These are phyloP conservation scores for Solanum chilense DNA, from an alignment of 257 asterid genomes.

Conservation along the genomic window DNA sequence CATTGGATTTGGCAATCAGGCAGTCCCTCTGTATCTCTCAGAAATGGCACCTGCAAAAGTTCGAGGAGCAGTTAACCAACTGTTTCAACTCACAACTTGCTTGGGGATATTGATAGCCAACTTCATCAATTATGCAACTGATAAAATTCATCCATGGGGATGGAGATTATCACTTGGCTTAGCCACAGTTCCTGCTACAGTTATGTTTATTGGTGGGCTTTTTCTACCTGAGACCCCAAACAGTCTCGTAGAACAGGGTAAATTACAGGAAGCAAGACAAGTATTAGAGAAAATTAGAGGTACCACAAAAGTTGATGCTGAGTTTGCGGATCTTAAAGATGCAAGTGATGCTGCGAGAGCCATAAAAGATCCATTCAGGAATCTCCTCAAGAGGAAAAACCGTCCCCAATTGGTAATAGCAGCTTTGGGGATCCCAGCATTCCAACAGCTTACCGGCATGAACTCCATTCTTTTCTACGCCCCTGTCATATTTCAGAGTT, in stretches of 20 bases:
- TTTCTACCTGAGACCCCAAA: conserved; percentile 57
- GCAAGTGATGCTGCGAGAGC: conserved; percentile 42
- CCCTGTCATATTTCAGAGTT: conserved; percentile 42
- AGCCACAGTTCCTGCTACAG: conserved; percentile 27
- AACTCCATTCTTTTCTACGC: conserved; percentile 56
- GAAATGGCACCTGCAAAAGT: conserved; percentile 60
- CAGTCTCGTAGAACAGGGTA: conserved; percentile 46
- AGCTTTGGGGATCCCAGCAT: conserved; percentile 36
- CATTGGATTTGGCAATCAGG: conserved; percentile 86
- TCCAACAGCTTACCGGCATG: conserved; percentile 63
- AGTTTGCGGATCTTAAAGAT: conserved; percentile 29
- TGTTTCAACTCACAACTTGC: conserved; percentile 46
- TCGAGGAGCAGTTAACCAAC: conserved; percentile 50
- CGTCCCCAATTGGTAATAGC: conserved; percentile 32
- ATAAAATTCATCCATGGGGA: conserved; percentile 54
- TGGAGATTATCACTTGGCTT: conserved; percentile 32
- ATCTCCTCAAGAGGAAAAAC: conserved; percentile 24
- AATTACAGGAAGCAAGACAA: conserved; percentile 12
- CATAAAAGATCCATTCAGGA: conserved; percentile 26
- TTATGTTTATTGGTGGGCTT: conserved; percentile 29
- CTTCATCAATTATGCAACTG: conserved; percentile 38
- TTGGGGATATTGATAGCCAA: conserved; percentile 50
- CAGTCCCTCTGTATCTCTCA: conserved; percentile 55
- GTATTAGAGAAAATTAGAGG: conserved; percentile 36
- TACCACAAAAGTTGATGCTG: conserved; percentile 31